A percentile compares a stretch with the other conserved stretches of the same genome.
Conservation (phyloP, 768 basidiomycete genomes). For the Serendipita sp. region DNA sequence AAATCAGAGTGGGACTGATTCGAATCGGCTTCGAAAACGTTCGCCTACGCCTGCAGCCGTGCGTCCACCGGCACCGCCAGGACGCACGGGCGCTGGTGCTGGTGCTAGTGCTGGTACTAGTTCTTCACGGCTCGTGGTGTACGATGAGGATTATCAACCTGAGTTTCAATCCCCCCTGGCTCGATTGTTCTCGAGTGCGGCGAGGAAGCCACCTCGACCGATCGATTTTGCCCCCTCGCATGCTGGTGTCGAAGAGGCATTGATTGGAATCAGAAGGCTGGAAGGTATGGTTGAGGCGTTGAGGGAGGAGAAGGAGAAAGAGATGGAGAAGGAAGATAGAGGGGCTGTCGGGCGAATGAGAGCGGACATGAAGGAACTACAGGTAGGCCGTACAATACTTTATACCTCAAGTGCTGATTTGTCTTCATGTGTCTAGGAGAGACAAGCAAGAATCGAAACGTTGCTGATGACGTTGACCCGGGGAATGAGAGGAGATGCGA, state of each 20-base stretch:
- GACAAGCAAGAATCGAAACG: constrained; percentile 64
- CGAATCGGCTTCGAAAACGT: not conserved
- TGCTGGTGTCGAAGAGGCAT: not conserved
- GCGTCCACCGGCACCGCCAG: not conserved
- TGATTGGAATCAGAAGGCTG: constrained; percentile 23
- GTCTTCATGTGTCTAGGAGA: constrained; percentile 22
- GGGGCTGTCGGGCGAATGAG: constrained; percentile 46
- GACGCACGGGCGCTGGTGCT: constrained; percentile 17
- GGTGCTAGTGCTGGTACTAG: too few relatives aligned
- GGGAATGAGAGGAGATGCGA: constrained; percentile 35
- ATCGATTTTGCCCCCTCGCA: constrained; percentile 2
- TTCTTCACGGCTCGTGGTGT: constrained; percentile 27
- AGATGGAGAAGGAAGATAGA: not conserved
- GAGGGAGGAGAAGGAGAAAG: constrained; percentile 29
- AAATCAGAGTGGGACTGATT: not conserved
- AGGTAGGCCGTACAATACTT: constrained; percentile 27
- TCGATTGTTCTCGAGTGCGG: constrained; percentile 6
- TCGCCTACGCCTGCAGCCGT: not conserved
- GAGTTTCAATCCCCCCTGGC: constrained; percentile 9
- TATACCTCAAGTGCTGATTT: not conserved
- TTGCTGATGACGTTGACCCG: constrained; percentile 53
- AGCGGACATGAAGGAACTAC: constrained; percentile 72
- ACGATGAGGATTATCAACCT: constrained; percentile 22
- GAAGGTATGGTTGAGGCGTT: constrained; percentile 52
- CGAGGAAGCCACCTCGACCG: not conserved